Evolutionary conservation across 2,329 filamentous ascomycete genomes (phyloP), one percentile per base, ranked within the genome.

Genomic region (Achaetomium macrosporum): DNA sequence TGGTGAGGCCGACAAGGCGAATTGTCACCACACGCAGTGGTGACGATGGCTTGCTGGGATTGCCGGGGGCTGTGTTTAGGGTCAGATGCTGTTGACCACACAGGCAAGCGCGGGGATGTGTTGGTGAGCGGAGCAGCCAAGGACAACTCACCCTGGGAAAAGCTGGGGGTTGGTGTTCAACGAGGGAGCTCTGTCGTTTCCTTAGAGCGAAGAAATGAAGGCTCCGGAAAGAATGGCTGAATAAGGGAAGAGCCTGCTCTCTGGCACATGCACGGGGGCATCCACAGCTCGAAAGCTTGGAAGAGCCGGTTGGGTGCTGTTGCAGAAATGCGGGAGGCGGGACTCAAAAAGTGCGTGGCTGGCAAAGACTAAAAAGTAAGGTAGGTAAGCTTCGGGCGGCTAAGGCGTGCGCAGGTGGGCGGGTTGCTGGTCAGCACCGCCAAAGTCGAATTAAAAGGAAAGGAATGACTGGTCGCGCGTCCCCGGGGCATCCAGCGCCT

Each of bases 1-100:
- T 64, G 64, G 64, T 63, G 63, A 67, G 59, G 70, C 66, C 65
- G 72, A 78, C 76, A 79, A 79, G 70, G 66, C 73, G 76, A 60
- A 61, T 47, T 39, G 59, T 63, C 63, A 65, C 63, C 63, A 64
- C 63, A 15, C 47, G 43, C 40, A 40, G 63, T 63, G 62, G 62
- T 61, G 63, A 61, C 61, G 55, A 47, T 51, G 41, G 12, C 46
- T 43, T 31, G 46, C 46, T 54, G 42, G 35, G 40, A 53, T n/a
- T 50, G 46, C 47, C 35, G 25, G 52, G 51, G n/a, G 45, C 44
- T 52, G 53, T 30, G 39, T 20, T 42, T 42, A 51, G 19, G 45
- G 47, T 60, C 33, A 58, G 53, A 50, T 36, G 43, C 30, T 42
- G 56, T 53, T 48, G 37, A 25, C 25, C 44, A 45, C 41, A 36